Conservation (phyloP, 73 alveolate species). For the Uronychia binucleata region DNA sequence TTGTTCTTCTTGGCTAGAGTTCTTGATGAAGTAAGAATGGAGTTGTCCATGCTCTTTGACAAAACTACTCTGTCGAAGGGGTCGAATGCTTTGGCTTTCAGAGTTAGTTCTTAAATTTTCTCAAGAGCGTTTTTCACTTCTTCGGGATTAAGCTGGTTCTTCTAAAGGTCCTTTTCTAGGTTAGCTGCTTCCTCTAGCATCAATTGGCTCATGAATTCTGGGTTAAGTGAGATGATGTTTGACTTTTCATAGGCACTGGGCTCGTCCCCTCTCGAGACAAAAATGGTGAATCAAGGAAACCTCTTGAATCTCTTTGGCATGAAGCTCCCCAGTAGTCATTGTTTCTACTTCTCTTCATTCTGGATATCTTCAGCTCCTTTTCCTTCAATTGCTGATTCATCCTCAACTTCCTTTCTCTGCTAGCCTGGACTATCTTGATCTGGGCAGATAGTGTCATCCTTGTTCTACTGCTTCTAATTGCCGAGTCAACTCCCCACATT, state of each 20-base stretch:
- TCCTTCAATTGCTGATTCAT: no score
- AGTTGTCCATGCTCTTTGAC: constrained; percentile 45
- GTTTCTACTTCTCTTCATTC: no score
- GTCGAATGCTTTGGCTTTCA: constrained; percentile 10
- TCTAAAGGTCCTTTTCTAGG: no score
- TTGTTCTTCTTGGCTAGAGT: constrained; percentile 35
- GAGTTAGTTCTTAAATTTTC: no score
- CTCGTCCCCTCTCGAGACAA: constrained; percentile 6
- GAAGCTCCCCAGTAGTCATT: constrained; percentile 20
- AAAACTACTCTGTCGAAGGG: constrained; percentile 42
- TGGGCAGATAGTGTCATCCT: no score
- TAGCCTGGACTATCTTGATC: no score
- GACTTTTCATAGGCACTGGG: constrained; percentile 1
- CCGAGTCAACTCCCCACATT: no score
- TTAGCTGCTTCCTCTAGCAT: constrained; percentile 13
- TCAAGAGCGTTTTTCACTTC: no score
- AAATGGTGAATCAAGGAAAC: constrained; percentile 49
- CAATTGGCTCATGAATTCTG: constrained; percentile 24
- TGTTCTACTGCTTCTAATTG: no score
- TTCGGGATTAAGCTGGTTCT: no score
- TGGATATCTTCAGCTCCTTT: no score
- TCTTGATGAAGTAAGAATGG: constrained; percentile 36
- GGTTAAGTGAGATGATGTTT: constrained; percentile 35
- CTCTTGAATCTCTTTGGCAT: constrained; percentile 45
- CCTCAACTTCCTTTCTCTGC: no score